Percentiles rank a stretch among this genome's conserved stretches.
Conservation (phyloP, 202 grass and related monocot genomes). For the Setaria italica region DNA sequence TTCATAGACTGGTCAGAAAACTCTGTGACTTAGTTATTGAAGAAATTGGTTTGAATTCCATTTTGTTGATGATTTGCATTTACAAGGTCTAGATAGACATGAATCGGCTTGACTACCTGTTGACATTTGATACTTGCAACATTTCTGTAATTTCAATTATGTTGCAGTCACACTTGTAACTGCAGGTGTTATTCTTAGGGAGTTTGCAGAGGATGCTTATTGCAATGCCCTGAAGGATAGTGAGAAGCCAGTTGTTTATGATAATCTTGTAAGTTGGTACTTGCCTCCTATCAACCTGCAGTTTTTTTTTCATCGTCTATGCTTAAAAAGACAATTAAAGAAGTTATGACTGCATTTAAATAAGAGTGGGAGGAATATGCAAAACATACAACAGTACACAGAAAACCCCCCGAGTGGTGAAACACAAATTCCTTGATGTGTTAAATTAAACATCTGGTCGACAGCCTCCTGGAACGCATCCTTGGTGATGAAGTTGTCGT, state of each 20-base stretch:
- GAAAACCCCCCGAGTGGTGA: too few relatives aligned
- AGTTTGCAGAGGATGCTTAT: slow-evolving; percentile 68
- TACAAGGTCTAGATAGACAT: not conserved
- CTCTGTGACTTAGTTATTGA: not conserved
- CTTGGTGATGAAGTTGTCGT: too few relatives aligned
- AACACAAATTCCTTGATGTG: too few relatives aligned
- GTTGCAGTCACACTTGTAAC: slow-evolving; percentile 21
- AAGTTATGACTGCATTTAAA: not conserved
- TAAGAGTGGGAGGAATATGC: not conserved
- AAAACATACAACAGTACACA: slow-evolving; percentile 1
- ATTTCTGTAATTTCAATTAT: slow-evolving; percentile 27
- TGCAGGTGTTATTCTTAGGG: slow-evolving; percentile 85
- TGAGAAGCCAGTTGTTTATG: slow-evolving; percentile 70
- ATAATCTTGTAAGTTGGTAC: slow-evolving; percentile 64
- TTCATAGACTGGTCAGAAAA: not conserved
- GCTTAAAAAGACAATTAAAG: not conserved
- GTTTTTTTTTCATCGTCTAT: not conserved
- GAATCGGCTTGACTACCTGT: not conserved
- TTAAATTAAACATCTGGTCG: too few relatives aligned
- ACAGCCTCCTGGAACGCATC: not conserved
- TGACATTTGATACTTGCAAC: not conserved
- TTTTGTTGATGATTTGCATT: slow-evolving; percentile 4
- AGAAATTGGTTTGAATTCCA: not conserved
- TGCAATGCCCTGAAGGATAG: slow-evolving; percentile 54
- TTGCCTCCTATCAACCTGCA: slow-evolving; percentile 1